Evolutionary conservation across 2,329 filamentous ascomycete species (phyloP), one percentile per base, ranked within the genome.

Genomic region (Fusarium pseudocircinatum): DNA sequence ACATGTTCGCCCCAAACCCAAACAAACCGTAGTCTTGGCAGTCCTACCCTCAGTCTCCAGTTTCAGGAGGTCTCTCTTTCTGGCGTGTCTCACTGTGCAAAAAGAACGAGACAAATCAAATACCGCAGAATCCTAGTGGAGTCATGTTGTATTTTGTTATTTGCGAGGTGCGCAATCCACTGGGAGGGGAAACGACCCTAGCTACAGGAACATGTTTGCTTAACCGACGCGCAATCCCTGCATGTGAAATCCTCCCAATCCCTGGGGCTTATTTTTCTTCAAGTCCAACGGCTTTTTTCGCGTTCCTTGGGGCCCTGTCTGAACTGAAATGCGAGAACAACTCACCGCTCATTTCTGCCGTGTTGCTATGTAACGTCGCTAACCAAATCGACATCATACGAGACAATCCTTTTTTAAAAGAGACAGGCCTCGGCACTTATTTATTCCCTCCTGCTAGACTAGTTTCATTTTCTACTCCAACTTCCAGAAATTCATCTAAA

Each of bases 291-390:
- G 59, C 52, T 69, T 69, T 69, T 69, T 69, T 69, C 63, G 42
- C 49, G 30, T 69, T 50, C 13, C 24, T 57, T 44, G 61, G 61
- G 61, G 57, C 22, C 57, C 42, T 67, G 30, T 30, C 40, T 18
- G 26, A 47, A 65, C 20, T 22, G 39, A 59, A 59, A 46, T 50
- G 34, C 65, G 67, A 69, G 50, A 69, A 53, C 32, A 49, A 36
- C 22, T 69, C 43, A 69, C 67, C 67, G 67, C 67, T 69, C 50
- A 69, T 69, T 69, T 69, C 67, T 69, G 67, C 67, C 67, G 44
- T 34, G 46, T 34, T 64, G 18, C 67, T 44, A 69, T 69, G 67
- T 69, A 69, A 69, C 59, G 28, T 65, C 67, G 30, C 67, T 58
- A 69, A 59, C 50, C 59, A 34, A 46, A 47, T 64, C 36, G 47